These are phyloP conservation scores for Naganishia liquefaciens DNA, from an alignment of 1,284 basidiomycete genomes.

Conservation along the genomic window DNA sequence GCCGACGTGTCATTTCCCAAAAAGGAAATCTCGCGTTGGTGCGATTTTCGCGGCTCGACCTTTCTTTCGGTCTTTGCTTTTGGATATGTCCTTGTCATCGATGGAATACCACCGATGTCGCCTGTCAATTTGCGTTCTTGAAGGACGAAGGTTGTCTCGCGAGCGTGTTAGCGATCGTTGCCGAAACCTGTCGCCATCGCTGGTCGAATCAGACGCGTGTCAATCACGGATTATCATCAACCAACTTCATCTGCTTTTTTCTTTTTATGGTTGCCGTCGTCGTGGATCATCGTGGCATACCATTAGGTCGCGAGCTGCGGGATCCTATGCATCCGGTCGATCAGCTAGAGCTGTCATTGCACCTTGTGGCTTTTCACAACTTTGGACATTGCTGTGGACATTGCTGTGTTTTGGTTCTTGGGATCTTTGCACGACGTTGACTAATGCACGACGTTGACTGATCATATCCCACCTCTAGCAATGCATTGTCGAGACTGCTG, in stretches of 20 bases:
- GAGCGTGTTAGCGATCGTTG: neutral
- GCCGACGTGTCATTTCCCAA: conserved; percentile 17
- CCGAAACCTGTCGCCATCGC: neutral
- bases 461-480: conserved; percentile 7
- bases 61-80: neutral
- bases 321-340: neutral
- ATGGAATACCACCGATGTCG: too few species aligned
- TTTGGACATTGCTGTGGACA: too few species aligned
- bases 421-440: too few species aligned
- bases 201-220: conserved; percentile 2
- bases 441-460: too few species aligned
- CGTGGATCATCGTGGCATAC: neutral
- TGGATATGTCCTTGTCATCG: neutral
- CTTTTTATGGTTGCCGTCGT: neutral
- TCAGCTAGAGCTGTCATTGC: neutral
- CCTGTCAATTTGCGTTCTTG: neutral
- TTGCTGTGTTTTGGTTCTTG: too few species aligned
- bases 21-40: conserved; percentile 17
- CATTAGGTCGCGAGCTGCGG: neutral
- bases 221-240: neutral
- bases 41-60: conserved; percentile 3
- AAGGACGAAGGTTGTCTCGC: neutral
- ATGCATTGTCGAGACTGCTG: conserved; percentile 61
- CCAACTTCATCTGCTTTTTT: neutral
- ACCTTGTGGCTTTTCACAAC: too few species aligned